Evolutionary conservation across 2,329 filamentous ascomycete genomes (phyloP), one percentile per base, ranked within the genome.

Genomic region (Cladosporium sp.): DNA sequence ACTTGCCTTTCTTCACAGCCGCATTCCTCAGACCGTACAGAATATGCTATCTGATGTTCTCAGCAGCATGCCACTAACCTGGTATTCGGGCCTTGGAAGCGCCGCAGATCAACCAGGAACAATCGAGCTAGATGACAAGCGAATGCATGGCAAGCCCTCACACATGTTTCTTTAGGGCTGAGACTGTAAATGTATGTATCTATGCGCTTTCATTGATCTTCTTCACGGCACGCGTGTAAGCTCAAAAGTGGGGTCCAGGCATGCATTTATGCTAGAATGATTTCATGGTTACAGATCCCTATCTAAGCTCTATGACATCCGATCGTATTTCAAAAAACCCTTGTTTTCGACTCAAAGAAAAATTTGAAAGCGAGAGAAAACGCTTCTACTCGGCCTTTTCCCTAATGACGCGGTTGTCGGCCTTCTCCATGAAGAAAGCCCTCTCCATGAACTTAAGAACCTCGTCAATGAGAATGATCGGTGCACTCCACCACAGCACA

Each of bases 401-500:
- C 51, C 61, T 57, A 10, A 47, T 6, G n/a, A 8, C 61, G 54
- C 36, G 64, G 65, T n/a, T 59, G 28, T 72, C 70, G 7, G 69
- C 68, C 60, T 68, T 74, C 65, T 69, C 68, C 76, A 78, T 78
- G 66, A 77, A 77, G 58, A 72, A 78, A 2, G 57, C 73, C 65
- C 82, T 74, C 82, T 97, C 93, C 54, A 90, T 71, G 64, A 88
- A 84, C 81, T 97, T 97, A 73, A 97, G 87, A 2, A 86, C 78
- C 80, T 97, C 93, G 71, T 97, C 93, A 71, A 97, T 90, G 65
- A 93, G 92, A 89, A 99, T 90, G 70, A 99, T 96, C 52, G 95
- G 95, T 21, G 89, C 89, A 79, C 93, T 97, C 76, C 98, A 95
- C 36, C 84, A 79, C 69, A 97, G 75, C 57, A 99, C 95, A 21